Conservation (phyloP, 2,329 filamentous ascomycete genomes). For the Nigrospora sphaerica region DNA sequence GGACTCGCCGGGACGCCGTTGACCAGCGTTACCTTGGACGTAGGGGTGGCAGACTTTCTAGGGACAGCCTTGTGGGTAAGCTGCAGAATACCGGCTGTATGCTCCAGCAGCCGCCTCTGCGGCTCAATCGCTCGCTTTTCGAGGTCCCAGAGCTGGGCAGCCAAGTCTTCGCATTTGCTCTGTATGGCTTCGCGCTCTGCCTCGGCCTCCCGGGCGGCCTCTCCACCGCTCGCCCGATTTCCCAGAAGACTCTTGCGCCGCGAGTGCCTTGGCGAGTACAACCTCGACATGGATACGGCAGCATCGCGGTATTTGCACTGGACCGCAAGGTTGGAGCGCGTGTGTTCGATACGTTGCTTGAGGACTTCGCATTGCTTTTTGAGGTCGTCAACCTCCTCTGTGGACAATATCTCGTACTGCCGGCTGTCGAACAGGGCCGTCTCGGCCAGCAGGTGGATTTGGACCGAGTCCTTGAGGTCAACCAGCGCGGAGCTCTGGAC, state of each 20-base stretch:
- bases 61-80: constrained; percentile 72
- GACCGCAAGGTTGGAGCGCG: constrained; percentile 74
- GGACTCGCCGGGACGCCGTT: constrained; percentile 66
- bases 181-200: constrained; percentile 68
- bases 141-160: constrained; percentile 70
- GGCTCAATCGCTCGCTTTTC: constrained; percentile 71
- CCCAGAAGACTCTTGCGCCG: constrained; percentile 42
- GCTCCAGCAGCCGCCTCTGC: constrained; percentile 71
- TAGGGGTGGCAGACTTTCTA: constrained; percentile 43
- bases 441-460: constrained; percentile 87
- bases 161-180: constrained; percentile 78
- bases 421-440: constrained; percentile 87
- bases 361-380: constrained; percentile 80
- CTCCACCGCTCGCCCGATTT: constrained; percentile 39
- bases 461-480: constrained; percentile 65
- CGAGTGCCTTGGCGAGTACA: constrained; percentile 61
- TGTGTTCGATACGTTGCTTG: constrained; percentile 70
- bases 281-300: constrained; percentile 73
- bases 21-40: constrained; percentile 30
- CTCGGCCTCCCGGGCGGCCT: constrained; percentile 56
- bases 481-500: constrained; percentile 50
- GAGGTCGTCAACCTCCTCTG: constrained; percentile 83
- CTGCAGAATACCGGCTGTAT: constrained; percentile 88
- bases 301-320: constrained; percentile 95
- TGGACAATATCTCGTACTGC: constrained; percentile 75